Conservation (phyloP, 2,329 filamentous ascomycete species). For the Lachnum nothofagi region DNA sequence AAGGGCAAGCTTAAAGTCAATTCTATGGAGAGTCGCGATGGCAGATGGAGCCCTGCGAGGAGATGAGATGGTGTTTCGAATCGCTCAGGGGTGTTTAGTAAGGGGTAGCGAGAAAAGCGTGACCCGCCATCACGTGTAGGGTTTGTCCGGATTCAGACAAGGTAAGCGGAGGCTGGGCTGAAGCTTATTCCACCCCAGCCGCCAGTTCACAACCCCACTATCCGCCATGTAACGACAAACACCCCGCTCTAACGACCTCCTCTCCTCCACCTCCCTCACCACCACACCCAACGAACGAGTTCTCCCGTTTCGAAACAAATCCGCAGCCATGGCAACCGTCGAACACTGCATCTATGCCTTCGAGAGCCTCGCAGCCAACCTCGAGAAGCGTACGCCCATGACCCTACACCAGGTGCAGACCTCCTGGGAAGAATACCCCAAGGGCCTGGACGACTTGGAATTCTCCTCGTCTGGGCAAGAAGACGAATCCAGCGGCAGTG, state of each 20-base stretch:
- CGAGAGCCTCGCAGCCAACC: slow-evolving; percentile 72
- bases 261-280: background rate
- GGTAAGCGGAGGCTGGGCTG: too few relatives aligned
- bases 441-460: slow-evolving; percentile 30
- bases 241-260: slow-evolving; percentile 2
- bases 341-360: slow-evolving; percentile 93
- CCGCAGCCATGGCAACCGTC: slow-evolving; percentile 65
- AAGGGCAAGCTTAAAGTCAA: slow-evolving; percentile 10
- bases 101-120: too few relatives aligned
- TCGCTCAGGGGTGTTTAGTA: too few relatives aligned
- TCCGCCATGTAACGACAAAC: background rate
- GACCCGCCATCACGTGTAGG: too few relatives aligned
- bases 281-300: background rate
- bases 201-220: background rate
- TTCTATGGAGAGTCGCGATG: too few relatives aligned
- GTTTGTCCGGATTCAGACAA: too few relatives aligned
- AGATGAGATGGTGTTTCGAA: background rate
- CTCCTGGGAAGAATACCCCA: slow-evolving; percentile 46
- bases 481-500: background rate
- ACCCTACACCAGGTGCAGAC: slow-evolving; percentile 64
- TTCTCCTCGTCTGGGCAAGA: background rate
- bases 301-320: background rate
- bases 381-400: slow-evolving; percentile 64
- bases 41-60: too few relatives aligned
- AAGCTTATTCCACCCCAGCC: background rate